Percentiles rank a stretch among this genome's conserved stretches.
Conservation (phyloP, 176 grass and related monocot species). For the Cymbopogon citratus region DNA sequence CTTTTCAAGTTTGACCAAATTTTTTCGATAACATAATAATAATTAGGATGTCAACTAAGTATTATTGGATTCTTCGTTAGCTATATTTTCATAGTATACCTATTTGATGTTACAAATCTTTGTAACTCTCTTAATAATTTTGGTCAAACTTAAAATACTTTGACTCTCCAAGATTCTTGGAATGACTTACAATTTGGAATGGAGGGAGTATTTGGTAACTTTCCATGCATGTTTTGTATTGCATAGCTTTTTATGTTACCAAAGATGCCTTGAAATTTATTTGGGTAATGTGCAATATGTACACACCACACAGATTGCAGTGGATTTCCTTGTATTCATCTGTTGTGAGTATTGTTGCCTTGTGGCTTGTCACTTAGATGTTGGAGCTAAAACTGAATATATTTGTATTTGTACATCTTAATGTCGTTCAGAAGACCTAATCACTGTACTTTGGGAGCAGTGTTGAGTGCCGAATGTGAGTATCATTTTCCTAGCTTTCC, state of each 20-base stretch:
- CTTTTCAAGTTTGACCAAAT: too few species aligned
- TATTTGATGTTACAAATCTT: too few species aligned
- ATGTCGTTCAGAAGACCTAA: slow-evolving; percentile 59
- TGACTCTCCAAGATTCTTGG: too few species aligned
- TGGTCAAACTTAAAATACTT: too few species aligned
- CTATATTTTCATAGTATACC: too few species aligned
- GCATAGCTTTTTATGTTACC: not conserved
- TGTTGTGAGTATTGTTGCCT: not conserved
- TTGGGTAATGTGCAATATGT: not conserved
- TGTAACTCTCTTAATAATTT: too few species aligned
- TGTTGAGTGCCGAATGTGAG: slow-evolving; percentile 74
- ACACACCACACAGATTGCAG: not conserved
- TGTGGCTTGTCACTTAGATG: not conserved
- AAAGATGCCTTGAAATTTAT: not conserved
- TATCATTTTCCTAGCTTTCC: not conserved
- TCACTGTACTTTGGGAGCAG: slow-evolving; percentile 57
- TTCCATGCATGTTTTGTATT: not conserved
- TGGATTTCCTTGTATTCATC: not conserved
- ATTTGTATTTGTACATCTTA: not conserved
- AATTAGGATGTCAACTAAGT: too few species aligned
- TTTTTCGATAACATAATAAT: too few species aligned
- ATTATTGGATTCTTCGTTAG: too few species aligned
- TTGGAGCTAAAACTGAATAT: not conserved
- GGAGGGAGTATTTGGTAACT: not conserved
- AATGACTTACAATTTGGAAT: too few species aligned